phyloP scores from a whole-genome alignment of 2,329 filamentous ascomycete genomes.

The Phialemonium atrogriseum region DNA sequence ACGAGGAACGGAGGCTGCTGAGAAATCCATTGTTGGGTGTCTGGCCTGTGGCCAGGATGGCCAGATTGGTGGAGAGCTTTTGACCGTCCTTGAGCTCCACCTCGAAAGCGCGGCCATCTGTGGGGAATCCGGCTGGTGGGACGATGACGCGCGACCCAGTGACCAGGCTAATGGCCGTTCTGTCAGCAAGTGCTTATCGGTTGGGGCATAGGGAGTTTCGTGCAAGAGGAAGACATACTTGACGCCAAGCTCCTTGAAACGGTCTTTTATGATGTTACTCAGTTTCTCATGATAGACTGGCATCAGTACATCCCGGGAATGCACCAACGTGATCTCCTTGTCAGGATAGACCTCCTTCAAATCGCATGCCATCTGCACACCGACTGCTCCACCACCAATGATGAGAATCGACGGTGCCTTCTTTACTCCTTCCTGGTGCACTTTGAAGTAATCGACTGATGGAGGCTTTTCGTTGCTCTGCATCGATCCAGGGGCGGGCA shows the following conservation, averaged over 20 bases:
- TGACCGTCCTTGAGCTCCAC: slow-evolving; percentile 24
- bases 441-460: slow-evolving; percentile 23
- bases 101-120: slow-evolving; percentile 9
- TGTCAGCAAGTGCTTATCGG: slow-evolving; percentile 23
- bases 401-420: slow-evolving; percentile 20
- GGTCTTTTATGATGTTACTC: slow-evolving; percentile 25
- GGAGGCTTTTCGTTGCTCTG: slow-evolving; percentile 21
- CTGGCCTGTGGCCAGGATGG: slow-evolving; percentile 41
- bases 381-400: slow-evolving; percentile 39
- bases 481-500: slow-evolving; percentile 26
- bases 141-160: slow-evolving; percentile 19
- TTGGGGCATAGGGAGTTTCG: too few relatives aligned
- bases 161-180: slow-evolving; percentile 11
- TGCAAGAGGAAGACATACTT: too few relatives aligned
- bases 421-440: slow-evolving; percentile 23
- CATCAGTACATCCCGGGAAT: slow-evolving; percentile 37
- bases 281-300: slow-evolving; percentile 31
- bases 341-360: slow-evolving; percentile 36
- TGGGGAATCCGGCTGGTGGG: slow-evolving; percentile 16
- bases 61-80: slow-evolving; percentile 28
- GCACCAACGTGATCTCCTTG: slow-evolving; percentile 37
- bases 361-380: slow-evolving; percentile 41
- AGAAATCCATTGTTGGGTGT: slow-evolving; percentile 33
- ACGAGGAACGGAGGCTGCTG: slow-evolving; percentile 16
- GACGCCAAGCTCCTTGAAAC: slow-evolving; percentile 29